These are phyloP conservation scores for Thraustotheca clavata DNA, from an alignment of 352 stramenopile species.

Conservation along the genomic window DNA sequence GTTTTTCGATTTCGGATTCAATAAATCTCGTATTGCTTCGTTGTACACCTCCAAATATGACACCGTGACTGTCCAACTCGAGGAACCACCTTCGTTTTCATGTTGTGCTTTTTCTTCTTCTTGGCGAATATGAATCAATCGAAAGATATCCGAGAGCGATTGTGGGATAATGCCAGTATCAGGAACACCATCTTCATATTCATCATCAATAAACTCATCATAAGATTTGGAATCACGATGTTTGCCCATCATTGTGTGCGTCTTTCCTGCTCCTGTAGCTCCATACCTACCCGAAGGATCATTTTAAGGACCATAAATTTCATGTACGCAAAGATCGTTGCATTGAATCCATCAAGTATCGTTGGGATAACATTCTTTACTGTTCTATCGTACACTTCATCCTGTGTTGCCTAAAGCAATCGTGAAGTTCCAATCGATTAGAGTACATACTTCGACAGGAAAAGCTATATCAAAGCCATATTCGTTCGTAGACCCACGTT, in stretches of 20 bases:
- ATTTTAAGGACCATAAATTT: neutral
- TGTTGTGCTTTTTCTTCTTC: slow-evolving; percentile 40
- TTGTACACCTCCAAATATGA: slow-evolving; percentile 92
- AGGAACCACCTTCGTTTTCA: slow-evolving; percentile 34
- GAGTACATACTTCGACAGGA: slow-evolving; percentile 25
- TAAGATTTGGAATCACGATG: slow-evolving; percentile 40
- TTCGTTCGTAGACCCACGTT: slow-evolving; percentile 44
- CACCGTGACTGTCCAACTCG: slow-evolving; percentile 70
- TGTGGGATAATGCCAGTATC: slow-evolving; percentile 83
- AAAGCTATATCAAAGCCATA: slow-evolving; percentile 59
- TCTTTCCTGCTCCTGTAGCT: slow-evolving; percentile 54
- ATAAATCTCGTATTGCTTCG: slow-evolving; percentile 84
- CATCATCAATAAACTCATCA: slow-evolving; percentile 34
- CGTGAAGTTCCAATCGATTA: neutral
- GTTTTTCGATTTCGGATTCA: slow-evolving; percentile 38
- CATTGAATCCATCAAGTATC: slow-evolving; percentile 68
- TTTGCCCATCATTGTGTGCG: slow-evolving; percentile 63
- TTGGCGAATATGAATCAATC: slow-evolving; percentile 54
- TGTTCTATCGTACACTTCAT: slow-evolving; percentile 49
- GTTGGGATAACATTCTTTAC: slow-evolving; percentile 52
- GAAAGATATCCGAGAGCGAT: slow-evolving; percentile 47
- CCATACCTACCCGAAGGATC: slow-evolving; percentile 29
- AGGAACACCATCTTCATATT: slow-evolving; percentile 28
- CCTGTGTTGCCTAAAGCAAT: slow-evolving; percentile 27
- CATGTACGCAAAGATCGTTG: slow-evolving; percentile 67